Conservation (phyloP, 441 rosid genomes). For the Hura crepitans region DNA sequence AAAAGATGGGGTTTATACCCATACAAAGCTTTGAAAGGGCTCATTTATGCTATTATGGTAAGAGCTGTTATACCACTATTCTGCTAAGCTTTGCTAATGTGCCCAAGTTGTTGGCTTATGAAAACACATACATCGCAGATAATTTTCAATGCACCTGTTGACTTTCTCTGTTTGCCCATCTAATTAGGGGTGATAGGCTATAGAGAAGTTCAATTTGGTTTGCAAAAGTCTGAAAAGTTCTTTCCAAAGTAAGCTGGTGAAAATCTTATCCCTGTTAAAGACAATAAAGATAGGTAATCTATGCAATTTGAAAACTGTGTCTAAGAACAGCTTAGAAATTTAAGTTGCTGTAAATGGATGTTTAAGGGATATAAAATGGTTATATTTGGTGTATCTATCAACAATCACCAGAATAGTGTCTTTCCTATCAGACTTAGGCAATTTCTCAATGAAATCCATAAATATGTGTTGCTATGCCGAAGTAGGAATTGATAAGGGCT, state of each 20-base stretch:
- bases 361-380: not conserved
- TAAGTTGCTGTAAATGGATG: not conserved
- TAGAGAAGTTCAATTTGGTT: fast-evolving
- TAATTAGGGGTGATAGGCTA: not conserved
- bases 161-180: not conserved
- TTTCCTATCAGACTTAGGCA: not conserved
- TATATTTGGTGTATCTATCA: not conserved
- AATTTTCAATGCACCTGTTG: not conserved
- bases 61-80: not conserved
- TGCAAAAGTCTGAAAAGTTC: not conserved
- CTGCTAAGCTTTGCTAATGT: too few relatives aligned
- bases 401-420: not conserved
- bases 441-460: too few relatives aligned
- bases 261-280: not conserved
- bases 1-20: not conserved
- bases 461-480: too few relatives aligned
- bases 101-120: too few relatives aligned
- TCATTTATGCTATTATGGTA: not conserved
- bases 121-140: not conserved
- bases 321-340: not conserved
- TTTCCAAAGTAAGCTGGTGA: not conserved
- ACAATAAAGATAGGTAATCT: not conserved
- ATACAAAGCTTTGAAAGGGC: not conserved
- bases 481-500: too few relatives aligned
- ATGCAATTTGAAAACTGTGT: not conserved